phyloP scores from a whole-genome alignment of 2,329 filamentous ascomycete genomes.

The Alternaria rosae region DNA sequence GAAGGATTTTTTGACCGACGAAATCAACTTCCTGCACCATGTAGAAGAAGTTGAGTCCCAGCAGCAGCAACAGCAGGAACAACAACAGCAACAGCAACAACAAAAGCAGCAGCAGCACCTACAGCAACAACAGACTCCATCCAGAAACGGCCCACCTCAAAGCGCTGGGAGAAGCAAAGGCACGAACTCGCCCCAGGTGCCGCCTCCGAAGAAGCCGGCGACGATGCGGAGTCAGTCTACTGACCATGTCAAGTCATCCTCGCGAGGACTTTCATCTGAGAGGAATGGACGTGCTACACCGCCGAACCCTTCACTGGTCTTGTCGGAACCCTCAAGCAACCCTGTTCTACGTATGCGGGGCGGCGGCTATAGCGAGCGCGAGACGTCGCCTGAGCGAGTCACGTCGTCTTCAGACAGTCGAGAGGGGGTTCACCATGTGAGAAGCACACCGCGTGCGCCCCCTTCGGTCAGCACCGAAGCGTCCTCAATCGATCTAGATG shows the following conservation, averaged over 20 bases:
- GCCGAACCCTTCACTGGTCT: constrained; percentile 31
- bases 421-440: constrained; percentile 29
- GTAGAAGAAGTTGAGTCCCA: constrained; percentile 26
- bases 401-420: constrained; percentile 42
- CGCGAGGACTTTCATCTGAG: constrained; percentile 42
- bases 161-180: constrained; percentile 35
- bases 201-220: constrained; percentile 34
- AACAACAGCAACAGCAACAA: constrained; percentile 3
- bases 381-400: constrained; percentile 39
- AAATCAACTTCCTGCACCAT: constrained; percentile 41
- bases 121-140: constrained; percentile 23
- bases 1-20: constrained; percentile 65
- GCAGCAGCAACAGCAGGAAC: constrained; percentile 8
- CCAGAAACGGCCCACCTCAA: constrained; percentile 37
- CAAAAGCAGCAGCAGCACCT: constrained; percentile 3
- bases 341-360: constrained; percentile 27
- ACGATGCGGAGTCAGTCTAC: constrained; percentile 41
- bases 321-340: constrained; percentile 34
- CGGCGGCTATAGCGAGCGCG: constrained; percentile 30
- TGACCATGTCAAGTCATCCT: constrained; percentile 38
- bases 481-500: constrained; percentile 38
- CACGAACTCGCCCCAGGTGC: constrained; percentile 35
- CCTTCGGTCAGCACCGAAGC: constrained; percentile 32
- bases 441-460: constrained; percentile 33
- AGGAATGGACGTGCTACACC: constrained; percentile 44